phyloP scores from a whole-genome alignment of 2,329 filamentous ascomycete species.

The Epichloe elymi region DNA sequence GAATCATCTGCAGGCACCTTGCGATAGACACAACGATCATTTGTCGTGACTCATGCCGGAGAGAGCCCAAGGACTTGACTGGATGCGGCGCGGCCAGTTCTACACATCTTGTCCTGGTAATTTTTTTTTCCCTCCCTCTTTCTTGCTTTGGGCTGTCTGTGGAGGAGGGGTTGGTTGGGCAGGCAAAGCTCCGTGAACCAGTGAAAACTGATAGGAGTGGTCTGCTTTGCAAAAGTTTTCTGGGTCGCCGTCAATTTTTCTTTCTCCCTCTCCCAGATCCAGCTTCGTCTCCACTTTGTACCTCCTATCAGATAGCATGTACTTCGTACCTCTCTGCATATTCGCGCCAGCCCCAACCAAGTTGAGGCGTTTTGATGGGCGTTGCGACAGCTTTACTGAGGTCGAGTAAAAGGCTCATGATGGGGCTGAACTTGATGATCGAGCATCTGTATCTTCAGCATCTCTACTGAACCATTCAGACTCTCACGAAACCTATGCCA shows the following conservation, averaged over 20 bases:
- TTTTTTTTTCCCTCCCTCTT: not conserved
- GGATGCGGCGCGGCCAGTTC: not conserved
- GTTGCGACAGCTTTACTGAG: too few species aligned
- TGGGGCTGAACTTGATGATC: too few species aligned
- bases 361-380: not conserved
- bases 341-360: not conserved
- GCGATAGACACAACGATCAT: not conserved
- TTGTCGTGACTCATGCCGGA: not conserved
- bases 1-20: too few species aligned
- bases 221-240: constrained; percentile 5
- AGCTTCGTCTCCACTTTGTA: constrained; percentile 8
- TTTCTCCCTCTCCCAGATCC: not conserved
- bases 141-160: constrained; percentile 12
- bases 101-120: not conserved
- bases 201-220: constrained; percentile 3
- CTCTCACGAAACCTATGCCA: not conserved
- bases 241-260: constrained; percentile 15
- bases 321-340: constrained; percentile 14
- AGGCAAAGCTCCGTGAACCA: constrained; percentile 9
- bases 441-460: not conserved
- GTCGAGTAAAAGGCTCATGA: not conserved
- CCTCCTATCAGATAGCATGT: constrained; percentile 18
- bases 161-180: constrained; percentile 16
- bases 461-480: not conserved
- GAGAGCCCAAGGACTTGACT: not conserved